Percentiles rank a stretch among this genome's conserved stretches.
Evolutionary conservation across 768 basidiomycete species (phyloP).

Genomic region (Fistulinella prunicolor): DNA sequence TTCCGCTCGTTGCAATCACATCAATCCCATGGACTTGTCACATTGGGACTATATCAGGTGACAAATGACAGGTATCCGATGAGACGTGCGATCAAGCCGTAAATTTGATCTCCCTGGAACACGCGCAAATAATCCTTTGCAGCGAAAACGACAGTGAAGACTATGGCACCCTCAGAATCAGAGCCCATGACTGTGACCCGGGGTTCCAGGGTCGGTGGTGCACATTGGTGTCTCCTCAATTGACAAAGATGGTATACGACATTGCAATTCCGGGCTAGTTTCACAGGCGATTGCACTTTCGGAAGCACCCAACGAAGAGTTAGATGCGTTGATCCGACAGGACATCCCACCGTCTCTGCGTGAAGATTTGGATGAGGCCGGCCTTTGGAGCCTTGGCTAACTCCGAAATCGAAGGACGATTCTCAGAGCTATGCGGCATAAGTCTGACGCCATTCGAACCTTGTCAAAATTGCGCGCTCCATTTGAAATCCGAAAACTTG

Average conservation of each 20-base stretch:
- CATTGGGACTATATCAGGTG: too few species aligned
- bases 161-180: slow-evolving; percentile 44
- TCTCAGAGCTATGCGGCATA: too few species aligned
- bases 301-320: slow-evolving; percentile 6
- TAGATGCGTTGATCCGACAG: not conserved
- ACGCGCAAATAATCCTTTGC: slow-evolving; percentile 46
- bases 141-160: slow-evolving; percentile 33
- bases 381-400: too few species aligned
- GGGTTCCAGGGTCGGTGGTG: slow-evolving; percentile 44
- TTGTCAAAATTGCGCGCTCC: too few species aligned
- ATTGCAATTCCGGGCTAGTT: slow-evolving; percentile 3
- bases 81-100: slow-evolving; percentile 54
- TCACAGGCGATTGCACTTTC: slow-evolving; percentile 13
- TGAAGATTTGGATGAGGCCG: too few species aligned
- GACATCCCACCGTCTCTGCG: too few species aligned
- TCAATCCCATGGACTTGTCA: slow-evolving; percentile 58
- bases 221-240: rapidly evolving
- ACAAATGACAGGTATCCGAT: slow-evolving; percentile 45
- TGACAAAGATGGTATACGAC: too few species aligned
- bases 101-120: slow-evolving; percentile 47
- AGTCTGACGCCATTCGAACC: too few species aligned
- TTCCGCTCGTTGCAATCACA: slow-evolving; percentile 48
- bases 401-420: too few species aligned
- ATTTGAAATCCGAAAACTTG: too few species aligned
- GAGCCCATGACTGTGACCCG: slow-evolving; percentile 42